Evolutionary conservation across 352 stramenopile genomes (phyloP), one percentile per base, ranked within the genome.

Genomic region (Phytophthora fragariae): DNA sequence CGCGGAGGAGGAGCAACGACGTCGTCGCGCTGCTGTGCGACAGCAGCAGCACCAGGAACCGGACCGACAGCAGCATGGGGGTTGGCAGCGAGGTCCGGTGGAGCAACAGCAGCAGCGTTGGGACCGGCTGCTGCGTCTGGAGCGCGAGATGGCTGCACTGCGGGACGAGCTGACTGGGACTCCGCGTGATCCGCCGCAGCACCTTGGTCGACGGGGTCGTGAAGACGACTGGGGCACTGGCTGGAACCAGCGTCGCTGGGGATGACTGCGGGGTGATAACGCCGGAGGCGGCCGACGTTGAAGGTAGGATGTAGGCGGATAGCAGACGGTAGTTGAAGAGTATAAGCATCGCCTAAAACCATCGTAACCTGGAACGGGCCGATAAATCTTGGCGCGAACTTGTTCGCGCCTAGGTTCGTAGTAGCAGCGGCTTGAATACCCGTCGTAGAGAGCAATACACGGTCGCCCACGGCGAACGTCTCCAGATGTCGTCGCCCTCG

Each of bases 251-350:
- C 55, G 55, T 47, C 19, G 37, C 8, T 52, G 19, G 37, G 56
- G 5, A 63, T 63, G 50, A 29, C 9, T 19, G 56, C 31, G 0
- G 46, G 54, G 49, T 24, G 56, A 24, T 76, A 76, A 17, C 49
- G 57, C 12, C 68, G 57, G 1, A 76, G 39, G 1, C 57, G 58
- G 35, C 62, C 46, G 17, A 76, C 62, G 39, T 72, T 62, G 50
- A 68, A 76, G 33, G 62, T 72, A 47, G 56, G 57, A 60, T 76
- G 69, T 9, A 76, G 33, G 5, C 59, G 47, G 19, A 76, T 39
- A 15, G 29, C 27, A n/a, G 44, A 61, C 35, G 69, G 62, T 29
- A 75, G 47, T 24, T 71, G 55, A 14, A 75, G 57, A 17, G 69
- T 76, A 46, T 72, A 76, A 11, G 62, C 69, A 17, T 63, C 47